phyloP scores from a whole-genome alignment of 176 grass and related monocot species.

The Raddia guianensis region DNA sequence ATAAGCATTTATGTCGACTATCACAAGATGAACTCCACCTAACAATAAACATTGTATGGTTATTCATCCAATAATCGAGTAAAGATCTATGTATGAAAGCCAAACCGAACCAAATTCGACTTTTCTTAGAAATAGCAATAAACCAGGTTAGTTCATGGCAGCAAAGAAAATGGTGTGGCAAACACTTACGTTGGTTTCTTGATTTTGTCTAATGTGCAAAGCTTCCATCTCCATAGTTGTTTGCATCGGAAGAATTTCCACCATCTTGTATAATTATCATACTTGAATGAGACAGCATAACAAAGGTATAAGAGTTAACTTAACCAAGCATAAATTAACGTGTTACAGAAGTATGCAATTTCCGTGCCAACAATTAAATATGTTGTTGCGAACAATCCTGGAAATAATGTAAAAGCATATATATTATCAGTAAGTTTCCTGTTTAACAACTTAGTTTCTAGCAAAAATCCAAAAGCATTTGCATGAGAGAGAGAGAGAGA shows the following conservation, averaged over 20 bases:
- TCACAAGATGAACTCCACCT: neutral
- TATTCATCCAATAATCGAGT: neutral
- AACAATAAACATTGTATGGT: neutral
- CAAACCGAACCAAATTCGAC: neutral
- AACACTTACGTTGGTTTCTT: conserved; percentile 34
- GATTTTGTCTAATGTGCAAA: conserved; percentile 26
- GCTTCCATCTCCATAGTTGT: conserved; percentile 48
- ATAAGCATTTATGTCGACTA: neutral
- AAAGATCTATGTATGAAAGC: neutral
- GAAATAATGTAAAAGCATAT: too few species aligned
- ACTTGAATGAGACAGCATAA: conserved; percentile 26
- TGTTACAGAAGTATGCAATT: too few species aligned
- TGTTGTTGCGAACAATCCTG: too few species aligned
- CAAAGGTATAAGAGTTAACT: conserved; percentile 22
- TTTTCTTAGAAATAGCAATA: neutral
- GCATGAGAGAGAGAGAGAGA: too few species aligned
- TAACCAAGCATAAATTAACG: neutral
- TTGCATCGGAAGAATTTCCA: neutral
- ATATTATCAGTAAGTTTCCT: too few species aligned
- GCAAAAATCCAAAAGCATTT: too few species aligned
- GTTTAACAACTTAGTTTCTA: too few species aligned
- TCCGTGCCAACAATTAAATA: too few species aligned
- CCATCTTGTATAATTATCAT: conserved; percentile 28
- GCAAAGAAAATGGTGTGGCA: neutral
- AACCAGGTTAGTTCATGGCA: neutral